These are phyloP conservation scores for Lentinula aciculospora DNA, from an alignment of 768 basidiomycete species.

Conservation along the genomic window DNA sequence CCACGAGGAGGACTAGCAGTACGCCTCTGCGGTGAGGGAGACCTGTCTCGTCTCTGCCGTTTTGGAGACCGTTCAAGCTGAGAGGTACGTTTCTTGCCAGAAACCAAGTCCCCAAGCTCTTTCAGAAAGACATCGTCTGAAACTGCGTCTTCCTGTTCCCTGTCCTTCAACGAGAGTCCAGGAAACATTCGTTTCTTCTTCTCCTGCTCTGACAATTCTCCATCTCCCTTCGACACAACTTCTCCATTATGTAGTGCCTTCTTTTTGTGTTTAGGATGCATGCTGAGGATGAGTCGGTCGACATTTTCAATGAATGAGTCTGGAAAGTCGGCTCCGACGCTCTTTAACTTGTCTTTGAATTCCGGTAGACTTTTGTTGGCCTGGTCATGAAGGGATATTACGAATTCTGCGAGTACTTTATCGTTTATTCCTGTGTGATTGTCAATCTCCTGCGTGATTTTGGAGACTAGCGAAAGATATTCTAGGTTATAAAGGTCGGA, in stretches of 20 bases:
- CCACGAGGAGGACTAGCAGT: conserved; percentile 59
- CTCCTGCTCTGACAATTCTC: conserved; percentile 54
- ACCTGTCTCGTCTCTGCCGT: conserved; percentile 51
- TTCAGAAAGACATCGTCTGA: conserved; percentile 79
- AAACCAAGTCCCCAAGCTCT: conserved; percentile 88
- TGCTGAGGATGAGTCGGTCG: conserved; percentile 87
- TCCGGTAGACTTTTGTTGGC: conserved; percentile 65
- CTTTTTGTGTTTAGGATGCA: conserved; percentile 97
- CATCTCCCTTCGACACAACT: conserved; percentile 22
- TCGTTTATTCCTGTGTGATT: conserved; percentile 84
- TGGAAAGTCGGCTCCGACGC: conserved; percentile 78
- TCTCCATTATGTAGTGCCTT: conserved; percentile 33
- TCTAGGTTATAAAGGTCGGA: conserved; percentile 89
- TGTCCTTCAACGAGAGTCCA: conserved; percentile 78
- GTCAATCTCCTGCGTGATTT: conserved; percentile 89
- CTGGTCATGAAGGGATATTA: conserved; percentile 84
- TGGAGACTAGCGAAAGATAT: conserved; percentile 83
- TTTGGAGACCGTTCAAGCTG: conserved; percentile 44
- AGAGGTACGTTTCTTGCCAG: conserved; percentile 55
- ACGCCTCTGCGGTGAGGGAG: conserved; percentile 45
- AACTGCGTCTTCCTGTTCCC: conserved; percentile 53
- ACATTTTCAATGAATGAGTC: conserved; percentile 89
- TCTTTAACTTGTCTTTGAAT: conserved; percentile 78
- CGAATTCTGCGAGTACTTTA: conserved; percentile 92
- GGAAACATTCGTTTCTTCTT: conserved; percentile 86